Percentiles rank a stretch among this genome's conserved stretches.
Evolutionary conservation across 2,329 filamentous ascomycete species (phyloP).

Genomic region (Anisogramma anomala): DNA sequence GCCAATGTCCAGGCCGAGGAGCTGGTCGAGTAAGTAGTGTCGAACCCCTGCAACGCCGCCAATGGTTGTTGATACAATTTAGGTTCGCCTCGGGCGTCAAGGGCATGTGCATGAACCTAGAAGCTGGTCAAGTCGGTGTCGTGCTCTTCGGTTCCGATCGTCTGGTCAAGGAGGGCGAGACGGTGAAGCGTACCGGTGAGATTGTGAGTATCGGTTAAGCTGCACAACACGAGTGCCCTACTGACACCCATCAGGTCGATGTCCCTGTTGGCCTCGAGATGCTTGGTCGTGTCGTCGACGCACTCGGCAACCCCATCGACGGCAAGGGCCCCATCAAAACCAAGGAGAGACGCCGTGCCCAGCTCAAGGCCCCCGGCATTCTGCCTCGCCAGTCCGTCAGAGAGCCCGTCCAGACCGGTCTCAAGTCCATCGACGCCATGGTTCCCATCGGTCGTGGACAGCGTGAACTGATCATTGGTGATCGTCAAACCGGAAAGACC

Average conservation of each 20-base stretch:
- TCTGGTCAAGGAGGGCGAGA: slow-evolving; percentile 99
- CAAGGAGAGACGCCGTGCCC: slow-evolving; percentile 85
- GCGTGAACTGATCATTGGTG: slow-evolving; percentile 99
- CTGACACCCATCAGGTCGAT: slow-evolving; percentile 60
- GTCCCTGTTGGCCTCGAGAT: slow-evolving; percentile 86
- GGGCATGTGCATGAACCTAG: slow-evolving; percentile 99
- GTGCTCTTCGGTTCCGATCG: slow-evolving; percentile 99
- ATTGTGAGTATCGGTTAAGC: slow-evolving; percentile 60
- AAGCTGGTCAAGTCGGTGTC: slow-evolving; percentile 99
- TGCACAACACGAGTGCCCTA: neutral
- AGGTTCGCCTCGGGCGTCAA: slow-evolving; percentile 99
- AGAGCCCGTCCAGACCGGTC: slow-evolving; percentile 97
- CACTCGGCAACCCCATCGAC: slow-evolving; percentile 97
- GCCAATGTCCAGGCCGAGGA: slow-evolving; percentile 99
- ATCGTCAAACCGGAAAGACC: slow-evolving; percentile 99
- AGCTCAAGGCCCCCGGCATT: slow-evolving; percentile 98
- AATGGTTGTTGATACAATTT: slow-evolving; percentile 16
- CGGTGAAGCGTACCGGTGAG: slow-evolving; percentile 97
- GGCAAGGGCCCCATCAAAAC: slow-evolving; percentile 96
- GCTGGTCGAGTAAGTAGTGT: slow-evolving; percentile 83
- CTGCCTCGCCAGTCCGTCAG: slow-evolving; percentile 94
- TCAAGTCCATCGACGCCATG: slow-evolving; percentile 99
- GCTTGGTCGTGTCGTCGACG: slow-evolving; percentile 96
- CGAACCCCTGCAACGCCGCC: slow-evolving; percentile 3
- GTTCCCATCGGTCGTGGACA: slow-evolving; percentile 99